phyloP scores from a whole-genome alignment of 2,329 filamentous ascomycete genomes.

The Verticillium nonalfalfae region DNA sequence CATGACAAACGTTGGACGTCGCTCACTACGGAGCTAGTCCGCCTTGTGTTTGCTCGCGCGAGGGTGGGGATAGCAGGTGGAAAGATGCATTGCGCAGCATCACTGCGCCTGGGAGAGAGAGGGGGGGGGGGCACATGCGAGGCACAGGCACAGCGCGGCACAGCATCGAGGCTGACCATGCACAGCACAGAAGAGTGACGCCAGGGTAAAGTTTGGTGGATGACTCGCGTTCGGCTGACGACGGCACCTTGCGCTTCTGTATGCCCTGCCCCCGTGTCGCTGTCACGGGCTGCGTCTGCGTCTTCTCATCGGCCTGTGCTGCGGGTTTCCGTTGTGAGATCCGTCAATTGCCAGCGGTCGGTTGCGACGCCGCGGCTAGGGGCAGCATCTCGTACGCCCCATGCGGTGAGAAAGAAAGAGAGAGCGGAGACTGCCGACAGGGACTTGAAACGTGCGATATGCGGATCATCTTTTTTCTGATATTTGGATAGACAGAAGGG shows the following conservation, averaged over 20 bases:
- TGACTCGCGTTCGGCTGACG: neutral
- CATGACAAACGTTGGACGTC: neutral
- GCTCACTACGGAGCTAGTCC: neutral
- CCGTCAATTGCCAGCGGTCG: too few species aligned
- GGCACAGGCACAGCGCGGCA: neutral
- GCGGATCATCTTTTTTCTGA: too few species aligned
- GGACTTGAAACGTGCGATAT: neutral
- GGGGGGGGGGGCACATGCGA: neutral
- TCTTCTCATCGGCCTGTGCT: too few species aligned
- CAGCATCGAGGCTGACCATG: neutral
- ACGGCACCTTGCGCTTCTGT: neutral
- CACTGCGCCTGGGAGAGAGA: neutral
- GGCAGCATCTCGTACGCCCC: neutral
- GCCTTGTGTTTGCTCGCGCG: neutral
- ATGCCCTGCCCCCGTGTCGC: too few species aligned
- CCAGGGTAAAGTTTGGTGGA: neutral
- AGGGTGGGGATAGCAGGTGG: neutral
- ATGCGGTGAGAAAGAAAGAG: neutral
- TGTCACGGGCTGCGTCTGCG: too few species aligned
- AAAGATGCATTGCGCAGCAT: neutral
- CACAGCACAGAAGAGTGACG: neutral
- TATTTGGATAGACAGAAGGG: too few species aligned
- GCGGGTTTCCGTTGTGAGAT: too few species aligned
- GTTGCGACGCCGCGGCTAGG: neutral
- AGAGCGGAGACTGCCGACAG: neutral